These are phyloP conservation scores for Periglandula ipomoeae DNA, from an alignment of 2,329 filamentous ascomycete species.

Conservation along the genomic window DNA sequence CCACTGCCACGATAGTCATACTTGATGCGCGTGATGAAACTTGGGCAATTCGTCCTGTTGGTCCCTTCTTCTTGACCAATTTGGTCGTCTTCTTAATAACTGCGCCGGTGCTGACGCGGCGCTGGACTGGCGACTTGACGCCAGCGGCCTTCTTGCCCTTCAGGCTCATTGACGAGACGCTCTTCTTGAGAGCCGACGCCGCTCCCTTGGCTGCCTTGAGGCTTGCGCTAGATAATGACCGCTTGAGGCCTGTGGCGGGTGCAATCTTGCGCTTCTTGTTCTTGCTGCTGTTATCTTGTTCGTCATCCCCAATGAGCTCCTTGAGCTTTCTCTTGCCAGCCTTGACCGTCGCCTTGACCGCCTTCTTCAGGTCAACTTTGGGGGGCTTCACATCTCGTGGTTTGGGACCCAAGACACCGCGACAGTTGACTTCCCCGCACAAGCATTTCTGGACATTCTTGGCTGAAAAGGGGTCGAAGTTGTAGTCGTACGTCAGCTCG, in stretches of 20 bases:
- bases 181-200: conserved; percentile 27
- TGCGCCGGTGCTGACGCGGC: conserved; percentile 16
- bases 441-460: conserved; percentile 61
- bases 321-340: conserved; percentile 48
- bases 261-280: conserved; percentile 37
- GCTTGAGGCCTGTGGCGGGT: conserved; percentile 24
- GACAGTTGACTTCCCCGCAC: conserved; percentile 54
- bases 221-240: conserved; percentile 24
- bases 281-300: conserved; percentile 29
- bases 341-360: conserved; percentile 32
- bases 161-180: conserved; percentile 14
- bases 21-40: conserved; percentile 11
- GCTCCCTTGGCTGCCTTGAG: conserved; percentile 28
- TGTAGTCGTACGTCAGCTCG: conserved; percentile 90
- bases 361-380: conserved; percentile 33
- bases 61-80: conserved; percentile 11
- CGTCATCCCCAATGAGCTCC: conserved; percentile 38
- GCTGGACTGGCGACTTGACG: conserved; percentile 11
- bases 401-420: conserved; percentile 54
- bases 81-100: conserved; percentile 20
- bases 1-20: conserved; percentile 12
- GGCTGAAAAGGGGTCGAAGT: conserved; percentile 59
- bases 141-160: conserved; percentile 15
- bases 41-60: conserved; percentile 5
- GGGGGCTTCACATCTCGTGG: conserved; percentile 45